Base-by-base conservation (phyloP, 208 protist genomes). In the Kentomonas sorsogonicus region DNA sequence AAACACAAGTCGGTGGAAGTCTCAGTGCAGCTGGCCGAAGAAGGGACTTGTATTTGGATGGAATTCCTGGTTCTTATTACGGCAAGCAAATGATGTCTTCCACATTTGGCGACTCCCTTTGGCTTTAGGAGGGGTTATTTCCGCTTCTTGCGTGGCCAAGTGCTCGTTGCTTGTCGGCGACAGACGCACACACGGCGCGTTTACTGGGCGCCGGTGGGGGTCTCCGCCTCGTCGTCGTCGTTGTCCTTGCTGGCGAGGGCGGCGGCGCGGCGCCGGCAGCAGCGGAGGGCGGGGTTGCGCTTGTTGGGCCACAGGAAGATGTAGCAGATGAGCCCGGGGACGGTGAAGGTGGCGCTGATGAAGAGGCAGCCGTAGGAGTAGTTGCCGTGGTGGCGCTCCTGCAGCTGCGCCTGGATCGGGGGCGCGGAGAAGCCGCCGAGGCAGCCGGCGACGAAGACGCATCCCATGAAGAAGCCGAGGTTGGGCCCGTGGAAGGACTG, bases 361-460 rank as follows among this genome's bases (percentile, higher is more conserved):
- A 91, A 77, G n/a, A 84, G 61, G 63, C 78, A 91, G 36, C 79
- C 78, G 52, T 81, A 84, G 3, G 77, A 74, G 64, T 86, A 91
- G 63, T 86, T 89, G 25, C 83, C 83, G 40, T 91, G 53, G 61
- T 88, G 45, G 29, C 55, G 62, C 23, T 66, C 71, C 44, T 82
- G 66, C 34, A 91, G 66, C 57, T 79, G 64, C 25, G 84, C 84
- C 47, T 89, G 77, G 34, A 91, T 84, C 0, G 81, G 79, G 23
- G 85, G 85, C 0, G 80, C 74, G 2, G 71, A 83, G 55, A 92
- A 89, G 47, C 85, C 85, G 23, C 85, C 85, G 18, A 89, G 66
- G 53, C 73, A 79, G 20, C 74, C 77, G 1, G 80, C 80, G 7
- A 86, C 78, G 36, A 92, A 89, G 7, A 89, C 67, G 48, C 63